Conservation (phyloP, 2,329 filamentous ascomycete species). For the Zopfia rhizophila region DNA sequence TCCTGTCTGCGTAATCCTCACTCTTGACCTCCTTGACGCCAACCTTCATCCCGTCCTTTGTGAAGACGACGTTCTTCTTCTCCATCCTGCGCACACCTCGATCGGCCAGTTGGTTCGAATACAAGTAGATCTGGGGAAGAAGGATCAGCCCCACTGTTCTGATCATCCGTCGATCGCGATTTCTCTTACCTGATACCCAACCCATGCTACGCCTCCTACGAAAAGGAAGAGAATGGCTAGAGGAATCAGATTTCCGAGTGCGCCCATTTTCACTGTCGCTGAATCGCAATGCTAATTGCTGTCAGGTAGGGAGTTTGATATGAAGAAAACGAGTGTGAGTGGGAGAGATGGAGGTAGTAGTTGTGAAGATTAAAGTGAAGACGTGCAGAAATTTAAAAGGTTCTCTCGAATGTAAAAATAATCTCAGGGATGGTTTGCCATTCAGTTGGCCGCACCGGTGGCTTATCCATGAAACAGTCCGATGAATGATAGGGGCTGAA, state of each 20-base stretch:
- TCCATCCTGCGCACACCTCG: slow-evolving; percentile 76
- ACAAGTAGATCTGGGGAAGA: slow-evolving; percentile 67
- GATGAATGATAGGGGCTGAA: slow-evolving; percentile 8
- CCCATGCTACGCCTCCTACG: slow-evolving; percentile 67
- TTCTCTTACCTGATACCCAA: slow-evolving; percentile 69
- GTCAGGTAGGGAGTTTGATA: too few species aligned
- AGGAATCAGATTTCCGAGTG: slow-evolving; percentile 67
- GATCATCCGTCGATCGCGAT: neutral
- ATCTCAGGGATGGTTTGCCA: too few species aligned
- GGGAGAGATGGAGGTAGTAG: neutral
- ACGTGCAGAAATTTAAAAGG: slow-evolving; percentile 9
- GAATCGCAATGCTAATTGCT: too few species aligned
- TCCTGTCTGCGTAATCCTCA: slow-evolving; percentile 78
- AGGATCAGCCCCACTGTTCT: slow-evolving; percentile 1
- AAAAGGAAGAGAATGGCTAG: slow-evolving; percentile 71
- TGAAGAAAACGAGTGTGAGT: neutral
- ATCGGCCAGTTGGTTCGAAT: slow-evolving; percentile 71
- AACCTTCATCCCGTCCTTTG: slow-evolving; percentile 78
- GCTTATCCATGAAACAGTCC: slow-evolving; percentile 26
- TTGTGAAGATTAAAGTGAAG: too few species aligned
- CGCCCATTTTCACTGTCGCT: slow-evolving; percentile 44
- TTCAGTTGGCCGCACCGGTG: slow-evolving; percentile 14
- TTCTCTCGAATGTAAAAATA: too few species aligned
- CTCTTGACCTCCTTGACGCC: slow-evolving; percentile 74
- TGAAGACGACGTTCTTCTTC: slow-evolving; percentile 79